phyloP scores from a whole-genome alignment of 1,139 yeast species.

The Suhomyces panamericanus region DNA sequence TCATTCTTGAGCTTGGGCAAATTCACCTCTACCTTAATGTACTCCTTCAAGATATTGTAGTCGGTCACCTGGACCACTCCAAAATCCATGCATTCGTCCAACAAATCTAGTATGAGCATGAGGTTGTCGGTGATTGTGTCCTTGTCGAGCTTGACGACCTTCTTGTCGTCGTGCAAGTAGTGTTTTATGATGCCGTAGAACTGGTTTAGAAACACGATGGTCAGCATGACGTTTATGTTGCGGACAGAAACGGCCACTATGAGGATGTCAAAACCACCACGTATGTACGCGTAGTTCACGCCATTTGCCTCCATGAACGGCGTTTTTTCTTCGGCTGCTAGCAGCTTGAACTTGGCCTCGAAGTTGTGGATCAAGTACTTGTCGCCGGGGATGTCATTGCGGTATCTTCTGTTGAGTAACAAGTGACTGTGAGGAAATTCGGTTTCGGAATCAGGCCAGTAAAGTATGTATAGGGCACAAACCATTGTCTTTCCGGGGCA shows the following conservation, averaged over 20 bases:
- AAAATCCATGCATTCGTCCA: slow-evolving; percentile 49
- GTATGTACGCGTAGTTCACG: slow-evolving; percentile 32
- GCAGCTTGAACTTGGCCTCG: slow-evolving; percentile 25
- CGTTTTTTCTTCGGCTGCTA: slow-evolving; percentile 25
- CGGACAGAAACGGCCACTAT: slow-evolving; percentile 34
- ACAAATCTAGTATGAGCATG: slow-evolving; percentile 40
- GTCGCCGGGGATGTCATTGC: slow-evolving; percentile 33
- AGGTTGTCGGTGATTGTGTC: slow-evolving; percentile 43
- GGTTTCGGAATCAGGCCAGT: slow-evolving; percentile 33
- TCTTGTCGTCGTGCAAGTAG: slow-evolving; percentile 26
- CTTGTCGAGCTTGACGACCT: slow-evolving; percentile 13
- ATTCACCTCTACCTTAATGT: slow-evolving; percentile 43
- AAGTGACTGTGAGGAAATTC: slow-evolving; percentile 36
- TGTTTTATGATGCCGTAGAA: slow-evolving; percentile 34
- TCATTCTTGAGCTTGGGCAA: slow-evolving; percentile 22
- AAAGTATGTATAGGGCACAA: slow-evolving; percentile 40
- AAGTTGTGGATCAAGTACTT: slow-evolving; percentile 28
- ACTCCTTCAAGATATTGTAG: slow-evolving; percentile 45
- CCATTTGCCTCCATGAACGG: slow-evolving; percentile 36
- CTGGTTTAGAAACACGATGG: slow-evolving; percentile 36
- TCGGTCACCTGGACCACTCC: slow-evolving; percentile 48
- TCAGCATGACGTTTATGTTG: slow-evolving; percentile 45
- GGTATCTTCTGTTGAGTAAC: slow-evolving; percentile 38
- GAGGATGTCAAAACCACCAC: slow-evolving; percentile 32
- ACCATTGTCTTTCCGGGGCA: slow-evolving; percentile 29